Evolutionary conservation across 2,329 filamentous ascomycete species (phyloP), one percentile per base, ranked within the genome.

Genomic region (Elsinoe ampelina): DNA sequence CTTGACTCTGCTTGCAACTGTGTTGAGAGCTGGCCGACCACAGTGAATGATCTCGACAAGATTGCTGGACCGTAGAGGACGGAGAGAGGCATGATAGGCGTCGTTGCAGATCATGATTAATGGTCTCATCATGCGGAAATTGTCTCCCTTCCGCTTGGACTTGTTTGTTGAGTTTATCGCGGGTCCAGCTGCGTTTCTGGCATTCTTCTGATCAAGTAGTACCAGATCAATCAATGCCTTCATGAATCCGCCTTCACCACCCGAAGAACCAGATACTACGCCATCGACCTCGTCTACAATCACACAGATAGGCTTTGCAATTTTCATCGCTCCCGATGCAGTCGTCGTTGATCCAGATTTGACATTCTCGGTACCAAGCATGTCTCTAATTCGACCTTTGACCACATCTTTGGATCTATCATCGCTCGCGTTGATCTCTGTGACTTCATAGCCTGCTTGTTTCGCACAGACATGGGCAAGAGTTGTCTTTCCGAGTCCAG

Each of bases 381-480:
- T 92, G 57, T 95, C 95, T 63, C 88, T 81, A 62, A 98, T 96
- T 13, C 90, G 81, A 5, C 89, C 89, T 67, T 88, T 93, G 35
- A 98, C 93, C 1, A 98, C 89, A 65, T 92, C 84, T 30, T 81
- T 80, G 66, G 89, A 95, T 64, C 93, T 81, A 67, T 98, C 95
- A 67, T 98, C 93, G 64, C 92, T 97, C 7, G 95, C 93, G 65
- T 98, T 98, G 72, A 98, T 95, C 69, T 98, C 93, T 67, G 97
- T 81, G 1, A 95, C 87, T 66, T 97, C 93, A 65, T 98, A 98
- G 0, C 93, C 93, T 4, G 93, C 93, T 71, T 98, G 93, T 63
- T 80, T 85, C 0, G 95, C 95, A 68, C 93, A 97, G 0, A 98
- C 93, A 71, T 98, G 93, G 1, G 93, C 93, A 48, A 98, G 71